Conservation (phyloP, 2,329 filamentous ascomycete genomes). For the Didymella arachidicola region DNA sequence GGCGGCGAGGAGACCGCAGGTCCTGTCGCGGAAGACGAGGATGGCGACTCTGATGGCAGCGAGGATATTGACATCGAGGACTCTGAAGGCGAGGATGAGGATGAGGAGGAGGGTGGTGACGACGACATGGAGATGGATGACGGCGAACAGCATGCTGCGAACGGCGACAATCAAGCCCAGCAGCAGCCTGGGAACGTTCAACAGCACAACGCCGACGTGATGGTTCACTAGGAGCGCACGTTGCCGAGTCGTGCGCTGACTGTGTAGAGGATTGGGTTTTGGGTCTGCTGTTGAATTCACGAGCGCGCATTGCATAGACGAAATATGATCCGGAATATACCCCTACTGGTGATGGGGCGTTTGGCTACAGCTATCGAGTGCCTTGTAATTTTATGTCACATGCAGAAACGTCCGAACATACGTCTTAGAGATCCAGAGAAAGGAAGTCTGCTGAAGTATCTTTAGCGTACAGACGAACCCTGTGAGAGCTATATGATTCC, state of each 20-base stretch:
- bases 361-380: background rate
- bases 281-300: slow-evolving; percentile 14
- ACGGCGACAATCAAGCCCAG: slow-evolving; percentile 46
- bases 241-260: background rate
- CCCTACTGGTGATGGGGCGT: slow-evolving; percentile 8
- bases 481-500: too few relatives aligned
- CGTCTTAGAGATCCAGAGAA: too few relatives aligned
- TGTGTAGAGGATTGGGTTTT: slow-evolving; percentile 4
- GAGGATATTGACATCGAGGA: slow-evolving; percentile 82
- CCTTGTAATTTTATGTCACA: too few relatives aligned
- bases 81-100: slow-evolving; percentile 74
- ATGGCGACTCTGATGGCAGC: slow-evolving; percentile 71
- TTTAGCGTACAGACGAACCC: too few relatives aligned
- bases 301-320: slow-evolving; percentile 20
- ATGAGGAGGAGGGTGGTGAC: slow-evolving; percentile 66
- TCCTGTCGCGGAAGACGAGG: slow-evolving; percentile 67
- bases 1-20: slow-evolving; percentile 66
- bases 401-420: too few relatives aligned
- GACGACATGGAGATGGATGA: slow-evolving; percentile 67
- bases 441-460: too few relatives aligned
- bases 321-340: slow-evolving; percentile 12
- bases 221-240: slow-evolving; percentile 49
- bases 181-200: slow-evolving; percentile 35
- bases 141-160: slow-evolving; percentile 50
- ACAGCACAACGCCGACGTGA: slow-evolving; percentile 47